Percentiles rank a stretch among this genome's conserved stretches.
Evolutionary conservation across 139 green algal species (phyloP).

Genomic region (Zygnema circumcarinatum): DNA sequence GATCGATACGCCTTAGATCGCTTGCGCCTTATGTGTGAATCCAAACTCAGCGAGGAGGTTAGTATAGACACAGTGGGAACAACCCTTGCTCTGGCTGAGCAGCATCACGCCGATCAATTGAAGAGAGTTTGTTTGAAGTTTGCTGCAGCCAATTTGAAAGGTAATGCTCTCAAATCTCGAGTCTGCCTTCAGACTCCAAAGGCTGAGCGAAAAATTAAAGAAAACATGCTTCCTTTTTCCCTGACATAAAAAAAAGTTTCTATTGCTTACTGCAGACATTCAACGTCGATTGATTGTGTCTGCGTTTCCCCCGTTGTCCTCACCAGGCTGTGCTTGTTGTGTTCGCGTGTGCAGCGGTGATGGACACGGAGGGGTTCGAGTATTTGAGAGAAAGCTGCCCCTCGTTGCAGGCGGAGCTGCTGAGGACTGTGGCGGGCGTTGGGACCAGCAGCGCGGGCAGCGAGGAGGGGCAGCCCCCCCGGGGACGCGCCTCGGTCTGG

Average conservation of each 20-base stretch:
- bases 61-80: slow-evolving; percentile 89
- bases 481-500: neutral
- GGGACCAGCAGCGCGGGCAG: too few species aligned
- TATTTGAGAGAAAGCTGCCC: slow-evolving; percentile 90
- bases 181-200: neutral
- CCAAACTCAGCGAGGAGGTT: slow-evolving; percentile 86
- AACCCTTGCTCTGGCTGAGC: slow-evolving; percentile 95
- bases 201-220: too few species aligned
- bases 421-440: slow-evolving; percentile 50
- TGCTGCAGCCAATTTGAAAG: slow-evolving; percentile 76
- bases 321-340: too few species aligned
- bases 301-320: too few species aligned
- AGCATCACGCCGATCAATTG: slow-evolving; percentile 90
- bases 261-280: neutral
- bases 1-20: slow-evolving; percentile 88
- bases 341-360: slow-evolving; percentile 70
- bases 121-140: slow-evolving; percentile 93
- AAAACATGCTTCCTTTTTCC: neutral
- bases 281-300: neutral
- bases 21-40: slow-evolving; percentile 90
- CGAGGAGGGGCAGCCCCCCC: too few species aligned
- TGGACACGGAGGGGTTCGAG: slow-evolving; percentile 91
- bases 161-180: neutral
- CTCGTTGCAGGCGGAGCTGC: slow-evolving; percentile 80
- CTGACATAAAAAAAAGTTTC: neutral